Evolutionary conservation across 2,329 filamentous ascomycete genomes (phyloP), one percentile per base, ranked within the genome.

Genomic region (Hymenoscyphus albidus): DNA sequence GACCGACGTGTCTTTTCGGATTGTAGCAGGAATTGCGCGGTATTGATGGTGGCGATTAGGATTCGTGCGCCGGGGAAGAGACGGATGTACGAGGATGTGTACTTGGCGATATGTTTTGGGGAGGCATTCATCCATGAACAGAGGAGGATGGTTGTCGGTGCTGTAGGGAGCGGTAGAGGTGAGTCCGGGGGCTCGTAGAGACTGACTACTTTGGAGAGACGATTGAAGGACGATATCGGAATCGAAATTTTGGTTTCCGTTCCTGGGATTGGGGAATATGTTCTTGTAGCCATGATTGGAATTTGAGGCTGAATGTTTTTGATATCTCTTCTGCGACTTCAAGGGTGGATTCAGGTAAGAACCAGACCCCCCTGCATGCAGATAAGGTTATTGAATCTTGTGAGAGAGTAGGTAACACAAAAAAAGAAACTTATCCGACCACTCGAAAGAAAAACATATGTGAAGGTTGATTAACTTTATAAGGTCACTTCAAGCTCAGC

Each of bases 121-220:
- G 76, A 74, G 27, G 81, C 82, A 67, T 87, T 84, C 61, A 84
- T 83, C 85, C 83, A 87, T 70, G 83, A 80, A 72, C 81, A 86
- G 65, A 87, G 77, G 57, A 86, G 70, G 55, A 86, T 76, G 5
- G 78, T 80, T 5, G 70, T 71, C 54, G 72, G 72, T 38, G 62
- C n/a, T 32, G 64, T 40, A 10, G 63, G 35, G 14, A 62, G 35
- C 9, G 55, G 31, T 22, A 58, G 54, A 40, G 38, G 5, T n/a
- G 5, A 9, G 32, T 40, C 14, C 22, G 67, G 35, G 2, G 71
- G 70, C 13, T 57, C 57, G 58, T 74, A 71, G 55, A 72, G 65
- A 16, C 58, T 58, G 18, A 71, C 69, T 2, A 61, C 63, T 16
- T 62, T 62, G 18, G 70, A 71, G 55, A 73, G 68, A 12, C 64